Base-by-base conservation (phyloP, 495 filamentous ascomycete genomes). In the Penicillium fimorum region DNA sequence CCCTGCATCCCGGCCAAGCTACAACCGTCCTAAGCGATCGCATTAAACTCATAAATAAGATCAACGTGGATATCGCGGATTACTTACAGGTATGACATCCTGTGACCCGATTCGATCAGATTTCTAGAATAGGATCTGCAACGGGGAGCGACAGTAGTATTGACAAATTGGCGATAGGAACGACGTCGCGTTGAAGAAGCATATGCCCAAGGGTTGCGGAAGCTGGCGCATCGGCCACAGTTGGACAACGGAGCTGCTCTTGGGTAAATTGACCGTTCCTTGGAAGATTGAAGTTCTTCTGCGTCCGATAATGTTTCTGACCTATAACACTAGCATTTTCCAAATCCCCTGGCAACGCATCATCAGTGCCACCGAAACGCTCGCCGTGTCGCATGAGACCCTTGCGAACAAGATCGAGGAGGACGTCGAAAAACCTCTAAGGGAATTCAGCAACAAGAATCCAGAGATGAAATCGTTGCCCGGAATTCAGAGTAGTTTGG, bases 1-100 rank as follows among this genome's bases (percentile, higher is more conserved):
- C 84, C 59, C 81, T 98, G 61, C 84, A 92, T 63, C 95, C 94
- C 13, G 78, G 76, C 60, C 91, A 94, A 76, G 93, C 95, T 51
- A 91, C 93, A 30, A 81, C 81, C 53, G 82, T 92, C 30, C 79
- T 99, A 52, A 86, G 87, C 67, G 92, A 97, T 68, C 90, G 95
- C 61, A 82, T 97, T 66, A 88, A 88, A 70, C 80, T 90, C 67
- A 93, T 96, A 65, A 83, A 85, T 56, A 89, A 85, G 68, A 77
- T 96, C 79, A 96, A 99, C 76, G 70, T 78, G 60, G 90, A 96
- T 70, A 91, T 99, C 63, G 93, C 94, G 62, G 92, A 97, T 73
- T 99, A 92, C 89, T 80, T 99, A 50, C 90, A 94, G 86, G 94
- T 97, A 87, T 56, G 76, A 45, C 40, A 47, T 43, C 20, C 30